Conservation (phyloP, 2,329 filamentous ascomycete species). For the Xylariomycetidae sp. region DNA sequence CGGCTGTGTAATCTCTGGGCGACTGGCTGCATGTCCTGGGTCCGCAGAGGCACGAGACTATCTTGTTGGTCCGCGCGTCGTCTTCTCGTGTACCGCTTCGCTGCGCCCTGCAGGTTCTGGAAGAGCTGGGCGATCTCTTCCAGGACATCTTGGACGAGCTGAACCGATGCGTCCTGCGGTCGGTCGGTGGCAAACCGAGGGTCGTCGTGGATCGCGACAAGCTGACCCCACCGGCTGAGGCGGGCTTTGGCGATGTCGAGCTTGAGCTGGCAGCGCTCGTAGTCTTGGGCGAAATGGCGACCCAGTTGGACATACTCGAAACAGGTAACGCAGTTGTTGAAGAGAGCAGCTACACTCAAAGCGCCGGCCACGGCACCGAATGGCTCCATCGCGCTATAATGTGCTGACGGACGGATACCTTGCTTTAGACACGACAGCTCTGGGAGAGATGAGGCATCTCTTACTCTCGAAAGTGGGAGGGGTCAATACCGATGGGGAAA, state of each 20-base stretch:
- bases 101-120: constrained; percentile 13
- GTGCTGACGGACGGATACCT: not conserved
- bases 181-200: constrained; percentile 12
- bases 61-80: constrained; percentile 5
- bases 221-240: constrained; percentile 31
- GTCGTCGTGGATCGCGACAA: constrained; percentile 25
- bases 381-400: constrained; percentile 14
- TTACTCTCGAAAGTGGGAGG: no score
- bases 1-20: constrained; percentile 8
- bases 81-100: constrained; percentile 21
- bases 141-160: constrained; percentile 14
- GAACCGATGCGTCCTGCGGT: constrained; percentile 10
- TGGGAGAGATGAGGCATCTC: no score
- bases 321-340: constrained; percentile 33
- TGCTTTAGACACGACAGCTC: no score
- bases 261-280: constrained; percentile 26
- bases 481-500: no score
- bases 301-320: constrained; percentile 37
- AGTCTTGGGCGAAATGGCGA: constrained; percentile 28
- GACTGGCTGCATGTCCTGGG: constrained; percentile 7
- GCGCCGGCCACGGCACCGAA: constrained; percentile 24
- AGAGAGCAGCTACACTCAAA: constrained; percentile 29
- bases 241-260: constrained; percentile 26
- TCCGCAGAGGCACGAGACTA: constrained; percentile 3
- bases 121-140: constrained; percentile 22